These are phyloP conservation scores for Dothideomycetes sp. DNA, from an alignment of 2,329 filamentous ascomycete species.

Conservation along the genomic window DNA sequence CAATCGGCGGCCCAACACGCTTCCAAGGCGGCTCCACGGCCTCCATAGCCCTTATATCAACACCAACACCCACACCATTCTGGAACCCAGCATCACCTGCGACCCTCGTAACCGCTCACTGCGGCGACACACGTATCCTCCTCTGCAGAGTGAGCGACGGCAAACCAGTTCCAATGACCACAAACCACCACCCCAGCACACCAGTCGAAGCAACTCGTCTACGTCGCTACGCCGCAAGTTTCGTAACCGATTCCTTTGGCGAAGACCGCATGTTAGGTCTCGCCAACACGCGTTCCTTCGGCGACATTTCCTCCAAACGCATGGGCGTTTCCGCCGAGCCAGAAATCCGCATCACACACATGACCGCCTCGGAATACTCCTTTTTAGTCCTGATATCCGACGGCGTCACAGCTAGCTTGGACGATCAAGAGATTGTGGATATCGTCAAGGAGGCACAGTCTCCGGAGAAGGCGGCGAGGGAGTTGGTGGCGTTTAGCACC, in stretches of 20 bases:
- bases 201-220: slow-evolving; percentile 76
- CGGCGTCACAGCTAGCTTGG: slow-evolving; percentile 75
- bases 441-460: slow-evolving; percentile 89
- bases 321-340: slow-evolving; percentile 92
- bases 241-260: slow-evolving; percentile 92
- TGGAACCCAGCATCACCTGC: slow-evolving; percentile 86
- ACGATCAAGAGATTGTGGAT: slow-evolving; percentile 93
- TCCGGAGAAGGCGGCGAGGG: slow-evolving; percentile 71
- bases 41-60: slow-evolving; percentile 82
- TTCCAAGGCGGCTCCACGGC: slow-evolving; percentile 94
- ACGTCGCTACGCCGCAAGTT: slow-evolving; percentile 73
- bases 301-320: slow-evolving; percentile 83
- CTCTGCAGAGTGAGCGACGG: slow-evolving; percentile 82
- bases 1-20: slow-evolving; percentile 62
- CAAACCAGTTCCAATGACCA: slow-evolving; percentile 69
- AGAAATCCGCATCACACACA: slow-evolving; percentile 69
- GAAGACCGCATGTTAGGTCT: slow-evolving; percentile 91
- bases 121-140: slow-evolving; percentile 85
- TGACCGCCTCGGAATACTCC: slow-evolving; percentile 74
- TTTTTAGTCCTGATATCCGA: slow-evolving; percentile 86
- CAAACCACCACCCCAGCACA: slow-evolving; percentile 84
- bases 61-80: slow-evolving; percentile 81
- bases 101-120: slow-evolving; percentile 78
- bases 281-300: slow-evolving; percentile 89
- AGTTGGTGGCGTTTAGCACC: slow-evolving; percentile 77